phyloP scores from a whole-genome alignment of 129 eudicot genomes.

The Chrysanthemum seticuspe region DNA sequence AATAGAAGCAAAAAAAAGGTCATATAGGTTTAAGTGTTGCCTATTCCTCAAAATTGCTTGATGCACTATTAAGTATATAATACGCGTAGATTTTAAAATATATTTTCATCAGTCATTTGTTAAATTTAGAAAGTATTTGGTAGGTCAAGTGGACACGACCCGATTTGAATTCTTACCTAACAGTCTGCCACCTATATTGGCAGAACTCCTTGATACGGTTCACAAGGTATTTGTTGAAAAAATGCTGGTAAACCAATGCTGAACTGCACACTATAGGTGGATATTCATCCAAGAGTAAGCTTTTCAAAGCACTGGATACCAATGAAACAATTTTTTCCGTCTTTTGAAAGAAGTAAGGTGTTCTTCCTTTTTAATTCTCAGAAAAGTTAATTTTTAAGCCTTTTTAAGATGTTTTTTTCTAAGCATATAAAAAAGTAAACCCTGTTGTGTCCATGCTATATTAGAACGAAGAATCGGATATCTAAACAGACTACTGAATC shows the following conservation, averaged over 20 bases:
- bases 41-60: too few relatives aligned
- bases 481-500: background rate
- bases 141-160: background rate
- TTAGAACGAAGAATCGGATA: background rate
- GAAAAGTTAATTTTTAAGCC: too few relatives aligned
- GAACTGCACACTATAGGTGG: background rate
- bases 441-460: background rate
- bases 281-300: background rate
- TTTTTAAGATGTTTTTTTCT: too few relatives aligned
- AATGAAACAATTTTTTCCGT: background rate
- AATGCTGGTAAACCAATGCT: background rate
- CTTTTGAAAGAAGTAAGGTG: background rate
- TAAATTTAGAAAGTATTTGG: background rate
- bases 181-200: background rate
- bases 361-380: too few relatives aligned
- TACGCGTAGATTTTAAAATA: too few relatives aligned
- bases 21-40: too few relatives aligned
- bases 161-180: background rate
- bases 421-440: background rate
- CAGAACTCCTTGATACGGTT: background rate
- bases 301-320: background rate
- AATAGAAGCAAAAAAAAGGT: too few relatives aligned
- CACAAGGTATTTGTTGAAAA: background rate
- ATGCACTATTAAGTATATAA: too few relatives aligned
- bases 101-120: too few relatives aligned